Evolutionary conservation across 2,329 filamentous ascomycete genomes (phyloP).

Genomic region (Xylaria arbuscula): DNA sequence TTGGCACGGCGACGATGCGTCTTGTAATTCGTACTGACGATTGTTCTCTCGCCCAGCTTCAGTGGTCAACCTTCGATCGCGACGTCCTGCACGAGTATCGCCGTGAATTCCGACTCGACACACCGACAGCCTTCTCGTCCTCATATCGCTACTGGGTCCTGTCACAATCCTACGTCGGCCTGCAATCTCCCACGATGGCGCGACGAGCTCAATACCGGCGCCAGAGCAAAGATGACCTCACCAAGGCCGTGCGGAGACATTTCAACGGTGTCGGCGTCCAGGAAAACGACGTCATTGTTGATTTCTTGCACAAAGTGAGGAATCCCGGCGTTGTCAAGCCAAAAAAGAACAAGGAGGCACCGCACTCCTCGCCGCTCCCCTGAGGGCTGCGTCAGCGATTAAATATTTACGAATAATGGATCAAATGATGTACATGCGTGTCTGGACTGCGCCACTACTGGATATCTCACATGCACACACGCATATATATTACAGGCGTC

Average conservation of each 20-base stretch:
- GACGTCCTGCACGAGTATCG: constrained; percentile 79
- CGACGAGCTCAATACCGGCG: constrained; percentile 71
- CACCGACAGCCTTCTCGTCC: constrained; percentile 75
- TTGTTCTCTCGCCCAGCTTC: constrained; percentile 56
- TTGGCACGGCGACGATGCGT: constrained; percentile 17
- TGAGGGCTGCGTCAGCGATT: constrained; percentile 34
- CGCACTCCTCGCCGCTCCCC: constrained; percentile 51
- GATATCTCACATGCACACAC: constrained; percentile 30
- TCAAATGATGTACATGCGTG: constrained; percentile 19
- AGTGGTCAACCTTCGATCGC: constrained; percentile 76
- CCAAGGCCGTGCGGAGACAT: constrained; percentile 79
- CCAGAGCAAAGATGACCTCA: constrained; percentile 78
- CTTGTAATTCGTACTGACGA: constrained; percentile 30
- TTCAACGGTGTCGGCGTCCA: constrained; percentile 83
- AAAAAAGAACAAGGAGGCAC: constrained; percentile 47
- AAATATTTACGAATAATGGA: constrained; percentile 32
- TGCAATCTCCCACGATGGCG: constrained; percentile 80
- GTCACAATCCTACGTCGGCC: constrained; percentile 71
- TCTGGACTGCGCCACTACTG: constrained; percentile 23
- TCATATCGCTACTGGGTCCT: constrained; percentile 72
- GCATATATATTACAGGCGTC: constrained; percentile 19
- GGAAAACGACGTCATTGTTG: constrained; percentile 85
- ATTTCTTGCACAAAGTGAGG: constrained; percentile 78
- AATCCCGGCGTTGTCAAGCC: constrained; percentile 61
- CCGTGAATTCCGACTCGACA: constrained; percentile 76